Evolutionary conservation across 2,329 filamentous ascomycete species (phyloP).

Genomic region (Aspergillus phoenicis): DNA sequence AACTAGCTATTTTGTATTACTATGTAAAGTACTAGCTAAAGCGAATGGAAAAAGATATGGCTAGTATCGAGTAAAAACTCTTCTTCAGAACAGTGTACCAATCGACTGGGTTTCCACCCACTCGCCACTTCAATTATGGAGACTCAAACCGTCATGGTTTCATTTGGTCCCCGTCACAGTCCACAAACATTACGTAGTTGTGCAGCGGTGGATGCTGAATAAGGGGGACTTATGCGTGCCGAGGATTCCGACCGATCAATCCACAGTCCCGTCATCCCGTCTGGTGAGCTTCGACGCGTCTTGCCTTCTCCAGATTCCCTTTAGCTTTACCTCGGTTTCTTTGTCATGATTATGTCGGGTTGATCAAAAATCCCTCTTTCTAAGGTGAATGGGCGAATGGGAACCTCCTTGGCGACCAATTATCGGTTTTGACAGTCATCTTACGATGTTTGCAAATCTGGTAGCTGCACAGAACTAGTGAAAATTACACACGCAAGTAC

Average conservation of each 20-base stretch:
- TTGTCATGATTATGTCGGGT: not conserved
- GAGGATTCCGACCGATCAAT: conserved; percentile 14
- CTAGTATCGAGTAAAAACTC: too few relatives aligned
- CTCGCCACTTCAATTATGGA: too few relatives aligned
- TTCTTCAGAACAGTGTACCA: too few relatives aligned
- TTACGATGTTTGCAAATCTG: conserved; percentile 1
- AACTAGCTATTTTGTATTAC: too few relatives aligned
- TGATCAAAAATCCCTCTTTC: not conserved
- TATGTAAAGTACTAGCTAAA: too few relatives aligned
- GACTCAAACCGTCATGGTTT: not conserved
- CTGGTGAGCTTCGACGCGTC: not conserved
- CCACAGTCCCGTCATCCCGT: conserved; percentile 1
- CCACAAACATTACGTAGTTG: conserved; percentile 9
- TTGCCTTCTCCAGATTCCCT: not conserved
- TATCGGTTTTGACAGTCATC: not conserved
- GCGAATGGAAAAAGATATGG: too few relatives aligned
- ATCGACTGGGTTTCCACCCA: too few relatives aligned
- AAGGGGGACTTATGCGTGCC: conserved; percentile 14
- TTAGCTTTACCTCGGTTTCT: conserved; percentile 7
- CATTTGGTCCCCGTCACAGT: not conserved
- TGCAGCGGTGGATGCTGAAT: conserved; percentile 10
- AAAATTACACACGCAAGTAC: not conserved
- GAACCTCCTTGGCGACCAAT: not conserved
- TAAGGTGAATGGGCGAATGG: not conserved
- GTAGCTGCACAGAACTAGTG: not conserved